Evolutionary conservation across 129 eudicot genomes (phyloP), one percentile per base, ranked within the genome.

Genomic region (Saussurea involucrata): DNA sequence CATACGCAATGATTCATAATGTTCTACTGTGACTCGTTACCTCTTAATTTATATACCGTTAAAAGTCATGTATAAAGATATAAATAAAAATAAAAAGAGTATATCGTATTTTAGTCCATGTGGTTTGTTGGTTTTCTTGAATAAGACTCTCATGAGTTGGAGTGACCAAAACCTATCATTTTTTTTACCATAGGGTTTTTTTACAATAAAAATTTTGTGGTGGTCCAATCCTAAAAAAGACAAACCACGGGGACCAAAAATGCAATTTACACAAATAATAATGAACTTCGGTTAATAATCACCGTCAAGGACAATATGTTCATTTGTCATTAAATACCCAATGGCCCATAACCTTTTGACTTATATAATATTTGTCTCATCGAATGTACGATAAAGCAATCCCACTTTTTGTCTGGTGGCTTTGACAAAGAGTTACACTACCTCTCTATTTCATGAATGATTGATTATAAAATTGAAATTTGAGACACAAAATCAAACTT

Each of bases 271-370:
- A 1, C 2, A 34, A 42, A 42, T 42, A 46, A 49, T 15, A 49
- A 49, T 49, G 21, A 15, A 4, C 0, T 49, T 1, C 8, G 20
- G 4, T n/a, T 49, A 15, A 46, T 46, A 49, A 49, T 49, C 21
- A 49, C 21, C 21, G 17, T 1, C 8, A 49, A 17, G 6, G 1
- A 1, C 9, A 17, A 17, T 4, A 53, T 53, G 61, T 40, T 11
- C 10, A 40, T 40, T 40, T 76, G 66, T 69, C 82, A 34, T 55
- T 17, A 36, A 36, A 63, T 64, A 27, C 17, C 57, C 69, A 33
- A 68, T 34, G 81, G 58, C 68, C 74, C 81, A 68, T 77, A 31
- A 68, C 68, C 18, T 77, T 77, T 67, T 68, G 81, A 67, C 75
- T 74, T 22, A 12, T 63, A 34, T 61, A 20, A 34, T 1, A 22